Base-by-base conservation (phyloP, 768 basidiomycete genomes). In the Tubosaeta sp. region DNA sequence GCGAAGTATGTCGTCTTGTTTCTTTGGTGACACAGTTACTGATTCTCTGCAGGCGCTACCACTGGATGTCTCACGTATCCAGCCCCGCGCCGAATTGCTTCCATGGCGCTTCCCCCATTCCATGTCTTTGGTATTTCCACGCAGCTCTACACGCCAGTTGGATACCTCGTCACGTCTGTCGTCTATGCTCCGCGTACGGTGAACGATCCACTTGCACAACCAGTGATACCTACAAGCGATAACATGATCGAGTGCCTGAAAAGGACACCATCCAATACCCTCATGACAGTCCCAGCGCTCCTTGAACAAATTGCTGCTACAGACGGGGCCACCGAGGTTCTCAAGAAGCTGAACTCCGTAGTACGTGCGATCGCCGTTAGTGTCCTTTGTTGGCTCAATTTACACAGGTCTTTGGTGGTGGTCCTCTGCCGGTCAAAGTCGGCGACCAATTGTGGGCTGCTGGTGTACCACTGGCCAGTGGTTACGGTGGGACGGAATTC, bases 271-370 rank as follows among this genome's bases (percentile, higher is more conserved):
- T 68, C 60, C 17, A 64, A 68, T 19, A 50, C 54, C 1, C 47
- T 78, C 1, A 58, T 74, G 31, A 68, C 62, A 0, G 71, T 76
- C 19, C 76, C 78, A 0, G 43, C 71, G 0, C 61, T 79, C 11
- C 49, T 79, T 4, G 68, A 76, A 37, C 57, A 64, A 25, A 75
- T 76, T 72, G 65, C 57, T 1, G 34, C 46, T 1, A 68, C 67
- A 1, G 44, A 61, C 0, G 63, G 61, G 4, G 57, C 63, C 1
- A 27, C 72, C 2, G 56, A 63, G 2, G 29, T 61, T 4, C 49
- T 75, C n/a, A 62, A 56, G 35, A 55, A 52, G 6, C 16, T 74
- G 1, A 44, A 63, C 1, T 53, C 32, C 27, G 59, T 75, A 10
- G 72, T 77, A 45, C 8, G 67, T 65, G 11, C 2, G 10, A 37